These are phyloP conservation scores for Colletotrichum navitas DNA, from an alignment of 2,329 filamentous ascomycete species.

Conservation along the genomic window DNA sequence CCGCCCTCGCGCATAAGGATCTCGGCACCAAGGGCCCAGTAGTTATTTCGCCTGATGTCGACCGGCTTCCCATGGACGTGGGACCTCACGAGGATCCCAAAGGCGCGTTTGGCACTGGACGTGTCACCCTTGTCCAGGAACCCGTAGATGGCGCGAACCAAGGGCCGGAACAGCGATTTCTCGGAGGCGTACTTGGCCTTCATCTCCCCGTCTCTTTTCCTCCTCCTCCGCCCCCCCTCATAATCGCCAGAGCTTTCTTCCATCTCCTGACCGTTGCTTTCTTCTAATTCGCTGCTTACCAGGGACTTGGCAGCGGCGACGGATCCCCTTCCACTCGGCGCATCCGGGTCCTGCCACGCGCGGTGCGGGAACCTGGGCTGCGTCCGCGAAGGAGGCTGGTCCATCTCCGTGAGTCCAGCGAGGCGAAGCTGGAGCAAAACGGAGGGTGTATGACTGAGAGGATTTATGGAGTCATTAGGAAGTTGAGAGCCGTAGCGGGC, in stretches of 20 bases:
- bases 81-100: slow-evolving; percentile 73
- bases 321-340: background rate
- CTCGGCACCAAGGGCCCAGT: slow-evolving; percentile 90
- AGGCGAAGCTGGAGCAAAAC: slow-evolving; percentile 65
- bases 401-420: slow-evolving; percentile 64
- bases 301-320: slow-evolving; percentile 1
- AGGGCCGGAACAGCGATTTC: slow-evolving; percentile 38
- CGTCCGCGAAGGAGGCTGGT: slow-evolving; percentile 55
- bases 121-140: slow-evolving; percentile 80
- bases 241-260: slow-evolving; percentile 25
- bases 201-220: slow-evolving; percentile 42
- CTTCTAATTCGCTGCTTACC: slow-evolving; percentile 23
- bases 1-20: slow-evolving; percentile 76
- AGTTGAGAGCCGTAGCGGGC: slow-evolving; percentile 43
- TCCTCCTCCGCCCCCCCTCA: slow-evolving; percentile 26
- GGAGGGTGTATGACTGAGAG: slow-evolving; percentile 65
- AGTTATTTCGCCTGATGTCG: slow-evolving; percentile 76
- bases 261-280: background rate
- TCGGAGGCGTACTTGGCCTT: slow-evolving; percentile 39
- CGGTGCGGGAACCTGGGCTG: slow-evolving; percentile 66
- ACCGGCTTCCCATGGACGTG: slow-evolving; percentile 65
- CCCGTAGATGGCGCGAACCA: slow-evolving; percentile 72
- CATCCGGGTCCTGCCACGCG: slow-evolving; percentile 33
- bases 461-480: slow-evolving; percentile 61
- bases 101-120: slow-evolving; percentile 77